These are phyloP conservation scores for Chaetomiaceae sp. DNA, from an alignment of 2,329 filamentous ascomycete species.

Conservation along the genomic window DNA sequence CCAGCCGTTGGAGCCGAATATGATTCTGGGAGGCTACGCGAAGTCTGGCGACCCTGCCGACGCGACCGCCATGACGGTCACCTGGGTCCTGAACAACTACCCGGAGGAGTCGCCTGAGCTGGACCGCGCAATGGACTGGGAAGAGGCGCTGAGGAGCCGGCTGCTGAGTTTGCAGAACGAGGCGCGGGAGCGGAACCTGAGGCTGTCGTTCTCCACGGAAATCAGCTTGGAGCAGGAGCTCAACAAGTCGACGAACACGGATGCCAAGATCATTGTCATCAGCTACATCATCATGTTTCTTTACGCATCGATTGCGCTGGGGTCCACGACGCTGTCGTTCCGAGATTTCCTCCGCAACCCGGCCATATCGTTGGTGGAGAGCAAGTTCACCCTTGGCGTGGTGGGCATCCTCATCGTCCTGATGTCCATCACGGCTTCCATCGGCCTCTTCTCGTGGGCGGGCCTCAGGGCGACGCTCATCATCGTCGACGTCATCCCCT, in stretches of 20 bases:
- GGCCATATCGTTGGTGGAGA: constrained; percentile 80
- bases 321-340: constrained; percentile 75
- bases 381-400: constrained; percentile 93
- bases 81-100: constrained; percentile 90
- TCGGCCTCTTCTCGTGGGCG: constrained; percentile 86
- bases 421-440: constrained; percentile 94
- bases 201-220: constrained; percentile 91
- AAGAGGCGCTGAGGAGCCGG: constrained; percentile 66
- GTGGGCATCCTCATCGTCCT: constrained; percentile 91
- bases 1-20: constrained; percentile 77
- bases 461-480: constrained; percentile 94
- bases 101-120: constrained; percentile 66
- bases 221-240: constrained; percentile 91
- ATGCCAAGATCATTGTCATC: constrained; percentile 92
- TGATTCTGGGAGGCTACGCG: constrained; percentile 78
- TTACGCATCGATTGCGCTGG: constrained; percentile 87
- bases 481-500: constrained; percentile 97
- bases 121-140: constrained; percentile 79
- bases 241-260: constrained; percentile 97
- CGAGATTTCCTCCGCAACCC: constrained; percentile 76
- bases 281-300: constrained; percentile 99
- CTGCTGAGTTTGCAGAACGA: constrained; percentile 75
- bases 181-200: constrained; percentile 68
- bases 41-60: constrained; percentile 59
- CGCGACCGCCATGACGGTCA: constrained; percentile 75